Evolutionary conservation across 2,329 filamentous ascomycete genomes (phyloP), one percentile per base, ranked within the genome.

Genomic region (Salinomyces thailandicus): DNA sequence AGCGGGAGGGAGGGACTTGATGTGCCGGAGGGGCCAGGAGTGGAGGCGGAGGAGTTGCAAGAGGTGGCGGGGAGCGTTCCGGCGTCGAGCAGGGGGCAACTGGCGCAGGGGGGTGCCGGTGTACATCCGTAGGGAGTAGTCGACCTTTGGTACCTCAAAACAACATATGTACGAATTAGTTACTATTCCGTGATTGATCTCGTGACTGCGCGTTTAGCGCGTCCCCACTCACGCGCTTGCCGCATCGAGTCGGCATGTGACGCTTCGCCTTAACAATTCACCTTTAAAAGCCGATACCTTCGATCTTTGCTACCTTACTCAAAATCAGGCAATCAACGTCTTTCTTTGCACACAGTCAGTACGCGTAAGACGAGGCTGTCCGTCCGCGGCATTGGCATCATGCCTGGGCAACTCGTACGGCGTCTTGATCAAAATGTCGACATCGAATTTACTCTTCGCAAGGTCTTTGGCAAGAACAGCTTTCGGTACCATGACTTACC

Each of bases 71-170:
- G 44, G 30, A 41, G 43, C 33, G 51, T 62, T 31, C 56, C 58
- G 12, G 53, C 43, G 5, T 53, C 42, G 33, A 49, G 46, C 39
- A 41, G 48, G 35, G 58, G 61, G 7, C 55, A 59, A 40, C 48
- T 49, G n/a, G 62, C 59, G 0, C 28, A 49, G 33, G 63, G 59
- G 5, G 62, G 61, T 5, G 59, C 57, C 4, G 48, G 53, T 8
- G 40, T 60, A 22, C 61, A 60, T 49, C 54, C 57, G n/a, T 26
- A 26, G 4, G 22, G 22, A n/a, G 22, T n/a, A n/a, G n/a, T n/a
- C n/a, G n/a, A n/a, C n/a, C n/a, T n/a, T n/a, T n/a, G n/a, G n/a
- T n/a, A n/a, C n/a, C n/a, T n/a, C n/a, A n/a, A n/a, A n/a, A n/a
- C n/a, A n/a, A n/a, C n/a, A n/a, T n/a, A n/a, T n/a, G n/a, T n/a